These are phyloP conservation scores for Thyridium curvatum DNA, from an alignment of 2,329 filamentous ascomycete species.

Conservation along the genomic window DNA sequence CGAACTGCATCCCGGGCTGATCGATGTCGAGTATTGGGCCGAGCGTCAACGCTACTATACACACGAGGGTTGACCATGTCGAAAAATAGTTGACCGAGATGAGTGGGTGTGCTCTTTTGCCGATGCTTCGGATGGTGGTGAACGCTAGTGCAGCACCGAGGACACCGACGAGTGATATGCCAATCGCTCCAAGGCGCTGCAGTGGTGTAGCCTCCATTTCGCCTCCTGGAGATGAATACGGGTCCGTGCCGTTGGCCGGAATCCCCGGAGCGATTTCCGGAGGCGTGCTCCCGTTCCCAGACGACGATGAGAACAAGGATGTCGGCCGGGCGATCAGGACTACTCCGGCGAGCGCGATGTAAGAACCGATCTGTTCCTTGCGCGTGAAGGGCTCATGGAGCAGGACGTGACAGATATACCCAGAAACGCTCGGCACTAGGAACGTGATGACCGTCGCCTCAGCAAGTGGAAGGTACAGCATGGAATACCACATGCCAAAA, in stretches of 20 bases:
- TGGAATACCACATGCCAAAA: slow-evolving; percentile 63
- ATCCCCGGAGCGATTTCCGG: neutral
- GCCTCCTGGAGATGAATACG: too few relatives aligned
- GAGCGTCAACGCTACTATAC: slow-evolving; percentile 50
- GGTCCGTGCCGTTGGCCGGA: too few relatives aligned
- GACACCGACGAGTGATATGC: slow-evolving; percentile 63
- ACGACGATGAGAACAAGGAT: slow-evolving; percentile 26
- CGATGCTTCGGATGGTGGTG: slow-evolving; percentile 73
- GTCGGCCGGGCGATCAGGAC: slow-evolving; percentile 72
- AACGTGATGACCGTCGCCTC: slow-evolving; percentile 91
- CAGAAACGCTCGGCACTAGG: slow-evolving; percentile 70
- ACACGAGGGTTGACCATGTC: slow-evolving; percentile 62
- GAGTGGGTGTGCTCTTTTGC: slow-evolving; percentile 72
- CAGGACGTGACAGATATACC: slow-evolving; percentile 72
- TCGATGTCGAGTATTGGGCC: slow-evolving; percentile 35
- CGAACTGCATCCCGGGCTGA: slow-evolving; percentile 39
- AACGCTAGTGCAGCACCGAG: slow-evolving; percentile 69
- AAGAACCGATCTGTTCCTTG: slow-evolving; percentile 67
- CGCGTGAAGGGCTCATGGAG: slow-evolving; percentile 72
- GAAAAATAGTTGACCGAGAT: slow-evolving; percentile 83
- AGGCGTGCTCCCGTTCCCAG: neutral
- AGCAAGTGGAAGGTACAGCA: slow-evolving; percentile 73
- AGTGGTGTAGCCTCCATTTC: slow-evolving; percentile 1
- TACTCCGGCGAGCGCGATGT: slow-evolving; percentile 73
- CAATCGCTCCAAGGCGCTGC: slow-evolving; percentile 12